Percentiles rank a stretch among this genome's conserved stretches.
phyloP scores from a whole-genome alignment of 768 basidiomycete species.

The Lyophyllum shimeji region DNA sequence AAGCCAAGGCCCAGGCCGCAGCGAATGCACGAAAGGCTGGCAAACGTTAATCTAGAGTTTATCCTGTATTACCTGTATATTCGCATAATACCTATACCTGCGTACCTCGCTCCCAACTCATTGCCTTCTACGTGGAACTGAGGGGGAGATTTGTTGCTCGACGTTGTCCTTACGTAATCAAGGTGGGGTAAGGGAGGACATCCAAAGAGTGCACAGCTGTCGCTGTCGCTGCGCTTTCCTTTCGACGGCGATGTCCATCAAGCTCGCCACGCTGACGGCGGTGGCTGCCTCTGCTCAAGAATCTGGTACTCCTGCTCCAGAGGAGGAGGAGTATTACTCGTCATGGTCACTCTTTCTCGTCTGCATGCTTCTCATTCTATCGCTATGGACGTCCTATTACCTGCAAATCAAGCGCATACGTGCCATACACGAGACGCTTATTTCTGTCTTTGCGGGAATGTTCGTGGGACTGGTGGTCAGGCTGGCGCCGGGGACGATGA shows the following conservation, averaged over 20 bases:
- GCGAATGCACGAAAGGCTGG: slow-evolving; percentile 16
- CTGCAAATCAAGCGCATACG: slow-evolving; percentile 96
- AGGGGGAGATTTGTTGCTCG: neutral
- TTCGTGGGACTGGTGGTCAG: slow-evolving; percentile 90
- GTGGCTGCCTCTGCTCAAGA: slow-evolving; percentile 27
- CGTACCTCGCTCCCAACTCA: neutral
- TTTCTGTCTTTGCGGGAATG: slow-evolving; percentile 96
- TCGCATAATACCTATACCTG: slow-evolving; percentile 3
- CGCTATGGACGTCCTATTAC: slow-evolving; percentile 96
- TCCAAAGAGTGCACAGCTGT: neutral
- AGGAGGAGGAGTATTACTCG: slow-evolving; percentile 89
- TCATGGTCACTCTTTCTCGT: slow-evolving; percentile 95
- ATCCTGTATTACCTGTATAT: slow-evolving; percentile 2
- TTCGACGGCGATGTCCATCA: slow-evolving; percentile 33
- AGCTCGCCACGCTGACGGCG: slow-evolving; percentile 32
- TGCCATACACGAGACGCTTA: slow-evolving; percentile 92
- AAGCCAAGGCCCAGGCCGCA: slow-evolving; percentile 16
- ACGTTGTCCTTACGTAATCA: neutral
- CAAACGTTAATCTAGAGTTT: slow-evolving; percentile 14
- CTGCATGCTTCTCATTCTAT: slow-evolving; percentile 88
- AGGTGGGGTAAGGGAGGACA: neutral
- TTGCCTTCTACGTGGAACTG: neutral
- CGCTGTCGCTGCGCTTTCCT: slow-evolving; percentile 6
- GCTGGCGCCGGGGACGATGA: slow-evolving; percentile 89
- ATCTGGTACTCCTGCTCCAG: slow-evolving; percentile 41